Evolutionary conservation across 148 eudicot species (phyloP), one percentile per base, ranked within the genome.

Genomic region (Amaranthus cruentus): DNA sequence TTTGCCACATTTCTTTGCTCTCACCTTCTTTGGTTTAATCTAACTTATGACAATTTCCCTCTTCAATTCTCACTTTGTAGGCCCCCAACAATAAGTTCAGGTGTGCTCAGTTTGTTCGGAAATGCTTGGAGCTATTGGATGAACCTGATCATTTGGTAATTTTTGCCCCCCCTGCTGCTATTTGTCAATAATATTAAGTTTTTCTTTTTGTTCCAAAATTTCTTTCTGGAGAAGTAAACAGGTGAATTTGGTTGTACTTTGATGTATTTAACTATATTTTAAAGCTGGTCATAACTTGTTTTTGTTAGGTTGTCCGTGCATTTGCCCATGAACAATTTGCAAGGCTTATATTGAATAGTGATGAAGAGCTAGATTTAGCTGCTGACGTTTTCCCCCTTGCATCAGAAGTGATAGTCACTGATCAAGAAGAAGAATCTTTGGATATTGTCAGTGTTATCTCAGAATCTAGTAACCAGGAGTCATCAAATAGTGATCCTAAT

Each of bases 311-410:
- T 78, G 90, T 95, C 52, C 94, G 97, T 80, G 99, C 99, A 80
- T 81, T 79, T 79, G 99, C 97, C 57, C 99, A 95, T 80, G 99
- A 95, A 85, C 96, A 95, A 82, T 91, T 86, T 79, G 99, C 99
- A 57, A 90, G 99, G 86, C 86, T 95, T 66, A 91, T 95, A 68
- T 80, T 95, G 73, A 88, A 76, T 63, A 86, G 86, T 58, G 85
- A 85, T 57, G 96, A 91, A 69, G 96, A 87, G 69, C 69, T 85
- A 9, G 89, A 86, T 57, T 75, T 90, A 50, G 83, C 84, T 76
- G 66, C 83, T 73, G 97, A 87, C 79, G 84, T 77, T 70, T 80
- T 83, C 67, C 90, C 90, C 82, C 55, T 81, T 15, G 84, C 84
- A 76, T 83, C 89, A 49, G 88, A 84, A 83, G 88, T 85, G 73